Evolutionary conservation across 768 basidiomycete species (phyloP), one percentile per base, ranked within the genome.

Genomic region (Erythrobasidium yunnanense): DNA sequence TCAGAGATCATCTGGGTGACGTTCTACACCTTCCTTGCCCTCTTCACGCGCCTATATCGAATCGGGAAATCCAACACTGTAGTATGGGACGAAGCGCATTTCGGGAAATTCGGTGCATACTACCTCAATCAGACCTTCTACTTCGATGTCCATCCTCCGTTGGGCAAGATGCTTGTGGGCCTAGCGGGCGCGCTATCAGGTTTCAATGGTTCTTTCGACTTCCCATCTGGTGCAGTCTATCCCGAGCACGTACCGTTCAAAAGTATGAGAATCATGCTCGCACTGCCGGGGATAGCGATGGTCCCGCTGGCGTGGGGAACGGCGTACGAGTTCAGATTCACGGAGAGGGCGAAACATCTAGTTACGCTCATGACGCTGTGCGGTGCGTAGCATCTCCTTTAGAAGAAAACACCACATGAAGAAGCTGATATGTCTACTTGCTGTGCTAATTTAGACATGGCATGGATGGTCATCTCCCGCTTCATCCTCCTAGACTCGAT

Each of bases 21-120:
- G 58, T 78, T 90, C 38, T 99, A 97, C 79, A 95, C 92, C 45
- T 82, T 93, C 32, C 83, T 96, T 49, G 85, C 90, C 11, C 91
- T 93, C 79, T 90, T 88, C 83, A 95, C 93, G 4, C 86, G 92
- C 29, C 93, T 87, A 77, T 87, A 92, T 80, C 83, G 85, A 71
- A 99, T 99, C 51, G 93, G 95, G 13, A 83, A 84, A 63, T 81
- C 88, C 33, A 82, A 86, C 73, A 74, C 82, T 69, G 93, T 99
- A 77, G 84, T 97, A 66, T 97, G 93, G 95, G 95, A 99, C 76
- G 95, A 99, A 73, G 93, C 95, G 38, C 95, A 99, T 77, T 99
- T 97, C 77, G 95, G 95, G 71, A 97, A 99, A 78, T 97, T 99
- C 77, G 95, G 90, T 55, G 68, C 73, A 0, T 87, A 96, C 77